phyloP scores from a whole-genome alignment of 1,284 basidiomycete species.

The Sporisorium graminicola region DNA sequence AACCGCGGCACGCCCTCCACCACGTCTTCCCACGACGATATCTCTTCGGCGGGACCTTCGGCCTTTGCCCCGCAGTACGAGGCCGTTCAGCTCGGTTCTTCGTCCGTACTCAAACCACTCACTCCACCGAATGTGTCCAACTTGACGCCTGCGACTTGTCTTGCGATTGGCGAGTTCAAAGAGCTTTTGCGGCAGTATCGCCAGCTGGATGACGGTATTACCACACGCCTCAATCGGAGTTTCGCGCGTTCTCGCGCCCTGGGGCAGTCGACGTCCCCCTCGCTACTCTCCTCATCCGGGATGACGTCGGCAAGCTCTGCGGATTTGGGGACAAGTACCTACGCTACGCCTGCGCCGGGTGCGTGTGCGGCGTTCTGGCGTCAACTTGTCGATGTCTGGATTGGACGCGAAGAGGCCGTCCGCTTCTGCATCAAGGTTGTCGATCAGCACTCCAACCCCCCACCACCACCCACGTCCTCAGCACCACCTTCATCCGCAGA shows the following conservation, averaged over 20 bases:
- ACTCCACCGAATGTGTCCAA: constrained; percentile 48
- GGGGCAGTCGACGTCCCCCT: constrained; percentile 53
- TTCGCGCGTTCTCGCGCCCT: constrained; percentile 57
- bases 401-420: constrained; percentile 60
- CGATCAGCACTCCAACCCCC: constrained; percentile 14
- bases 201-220: constrained; percentile 62
- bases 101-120: constrained; percentile 32
- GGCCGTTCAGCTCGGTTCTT: constrained; percentile 35
- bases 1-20: constrained; percentile 10
- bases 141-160: constrained; percentile 50
- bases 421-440: constrained; percentile 57
- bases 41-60: constrained; percentile 3
- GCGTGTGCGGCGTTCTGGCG: constrained; percentile 60
- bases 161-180: constrained; percentile 58
- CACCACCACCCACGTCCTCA: neutral
- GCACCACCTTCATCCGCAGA: constrained; percentile 10
- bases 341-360: constrained; percentile 32
- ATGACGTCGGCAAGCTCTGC: constrained; percentile 33
- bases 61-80: constrained; percentile 28
- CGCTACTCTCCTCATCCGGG: constrained; percentile 41
- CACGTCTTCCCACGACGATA: neutral
- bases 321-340: constrained; percentile 62
- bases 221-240: constrained; percentile 59
- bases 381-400: constrained; percentile 60
- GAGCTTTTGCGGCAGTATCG: constrained; percentile 64